A percentile compares a stretch with the other conserved stretches of the same genome.
phyloP scores from a whole-genome alignment of 306 rosid genomes.

The Vicia faba region DNA sequence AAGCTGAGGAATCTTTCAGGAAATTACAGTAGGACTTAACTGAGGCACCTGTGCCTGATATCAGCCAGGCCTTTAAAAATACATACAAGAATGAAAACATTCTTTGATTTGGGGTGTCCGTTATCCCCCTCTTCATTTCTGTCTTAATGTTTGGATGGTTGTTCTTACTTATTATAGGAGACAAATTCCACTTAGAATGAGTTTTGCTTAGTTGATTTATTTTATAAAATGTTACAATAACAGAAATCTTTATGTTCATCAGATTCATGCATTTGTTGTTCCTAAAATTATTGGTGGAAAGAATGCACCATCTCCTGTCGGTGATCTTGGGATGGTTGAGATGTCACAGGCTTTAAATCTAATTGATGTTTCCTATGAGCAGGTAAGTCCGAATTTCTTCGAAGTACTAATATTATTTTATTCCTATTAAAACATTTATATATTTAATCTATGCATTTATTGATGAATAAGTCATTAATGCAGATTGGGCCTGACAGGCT shows the following conservation, averaged over 20 bases:
- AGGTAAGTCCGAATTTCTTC: slow-evolving; percentile 53
- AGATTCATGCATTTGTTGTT: slow-evolving; percentile 92
- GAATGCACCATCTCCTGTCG: slow-evolving; percentile 90
- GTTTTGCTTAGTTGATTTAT: slow-evolving; percentile 10
- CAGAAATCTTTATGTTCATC: slow-evolving; percentile 20
- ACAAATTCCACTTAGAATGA: no score
- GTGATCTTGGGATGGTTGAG: slow-evolving; percentile 37
- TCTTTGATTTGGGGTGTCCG: no score
- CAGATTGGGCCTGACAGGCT: slow-evolving; percentile 96
- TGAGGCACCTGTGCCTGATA: no score
- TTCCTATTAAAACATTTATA: no score
- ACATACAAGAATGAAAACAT: no score
- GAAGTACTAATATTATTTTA: not conserved
- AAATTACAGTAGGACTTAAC: no score
- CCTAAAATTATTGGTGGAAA: slow-evolving; percentile 95
- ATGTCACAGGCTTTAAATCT: slow-evolving; percentile 90
- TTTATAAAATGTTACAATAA: slow-evolving; percentile 20
- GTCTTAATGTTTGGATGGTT: no score
- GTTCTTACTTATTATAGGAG: no score
- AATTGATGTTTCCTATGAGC: slow-evolving; percentile 78
- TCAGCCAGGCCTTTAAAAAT: no score
- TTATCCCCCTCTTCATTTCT: no score
- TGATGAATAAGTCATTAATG: slow-evolving; percentile 21
- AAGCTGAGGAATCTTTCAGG: no score
- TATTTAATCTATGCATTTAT: slow-evolving; percentile 14